These are phyloP conservation scores for Corynespora cassiicola DNA, from an alignment of 2,329 filamentous ascomycete species.

Conservation along the genomic window DNA sequence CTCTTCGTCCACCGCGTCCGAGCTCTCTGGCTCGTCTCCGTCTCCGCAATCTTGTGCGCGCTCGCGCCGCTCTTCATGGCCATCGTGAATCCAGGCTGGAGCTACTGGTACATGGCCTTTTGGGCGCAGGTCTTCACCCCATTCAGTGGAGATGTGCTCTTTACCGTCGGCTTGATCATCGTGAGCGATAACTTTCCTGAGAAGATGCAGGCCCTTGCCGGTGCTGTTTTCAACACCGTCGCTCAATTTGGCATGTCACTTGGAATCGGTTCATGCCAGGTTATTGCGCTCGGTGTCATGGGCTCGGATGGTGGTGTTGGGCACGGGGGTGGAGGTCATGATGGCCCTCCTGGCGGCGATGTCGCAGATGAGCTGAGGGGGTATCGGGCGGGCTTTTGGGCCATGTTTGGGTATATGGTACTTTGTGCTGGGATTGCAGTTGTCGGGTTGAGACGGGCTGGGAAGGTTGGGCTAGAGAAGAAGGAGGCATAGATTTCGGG, in stretches of 20 bases:
- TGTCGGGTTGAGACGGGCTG: constrained; percentile 28
- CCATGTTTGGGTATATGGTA: constrained; percentile 33
- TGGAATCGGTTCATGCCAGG: constrained; percentile 30
- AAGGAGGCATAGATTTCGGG: too few relatives aligned
- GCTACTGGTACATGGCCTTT: constrained; percentile 59
- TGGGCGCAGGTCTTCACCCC: constrained; percentile 54
- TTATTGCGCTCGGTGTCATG: constrained; percentile 30
- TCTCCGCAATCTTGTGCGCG: constrained; percentile 51
- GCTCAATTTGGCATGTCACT: constrained; percentile 61
- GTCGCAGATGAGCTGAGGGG: constrained; percentile 4
- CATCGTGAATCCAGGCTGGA: constrained; percentile 54
- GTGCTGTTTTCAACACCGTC: constrained; percentile 67
- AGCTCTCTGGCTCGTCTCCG: constrained; percentile 51
- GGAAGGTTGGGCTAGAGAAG: constrained; percentile 34
- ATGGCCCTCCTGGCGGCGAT: constrained; percentile 10
- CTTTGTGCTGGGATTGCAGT: constrained; percentile 27
- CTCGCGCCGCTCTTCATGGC: constrained; percentile 63
- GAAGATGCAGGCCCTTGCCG: constrained; percentile 65
- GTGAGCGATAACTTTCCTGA: constrained; percentile 62
- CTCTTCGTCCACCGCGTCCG: constrained; percentile 53
- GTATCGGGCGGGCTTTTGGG: constrained; percentile 32
- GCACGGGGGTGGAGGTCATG: constrained; percentile 8
- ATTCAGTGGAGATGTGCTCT: constrained; percentile 56
- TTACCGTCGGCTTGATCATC: constrained; percentile 63
- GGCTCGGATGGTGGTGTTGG: constrained; percentile 7